Evolutionary conservation across 345 rosid species (phyloP).

Genomic region (Nasturtium officinale): DNA sequence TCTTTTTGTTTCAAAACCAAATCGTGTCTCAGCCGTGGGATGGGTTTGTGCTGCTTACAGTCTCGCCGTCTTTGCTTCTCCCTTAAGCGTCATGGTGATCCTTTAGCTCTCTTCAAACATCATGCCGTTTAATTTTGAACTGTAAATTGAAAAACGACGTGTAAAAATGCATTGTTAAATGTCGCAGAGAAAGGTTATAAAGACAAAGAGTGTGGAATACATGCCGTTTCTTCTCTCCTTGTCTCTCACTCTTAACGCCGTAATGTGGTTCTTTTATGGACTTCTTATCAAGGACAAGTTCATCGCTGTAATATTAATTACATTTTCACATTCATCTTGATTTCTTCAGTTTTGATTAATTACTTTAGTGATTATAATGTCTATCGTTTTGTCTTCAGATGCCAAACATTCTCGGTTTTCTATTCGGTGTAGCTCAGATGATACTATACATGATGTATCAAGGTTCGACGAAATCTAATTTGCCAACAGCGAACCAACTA

Average conservation of each 20-base stretch:
- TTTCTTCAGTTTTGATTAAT: not conserved
- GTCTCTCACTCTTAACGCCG: slow-evolving; percentile 71
- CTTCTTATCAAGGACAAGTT: slow-evolving; percentile 61
- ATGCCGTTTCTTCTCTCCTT: slow-evolving; percentile 82
- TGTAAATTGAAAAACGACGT: slow-evolving; percentile 2
- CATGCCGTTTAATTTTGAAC: not conserved
- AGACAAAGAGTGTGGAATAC: slow-evolving; percentile 81
- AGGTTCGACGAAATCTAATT: slow-evolving; percentile 37
- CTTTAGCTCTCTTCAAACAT: slow-evolving; percentile 8
- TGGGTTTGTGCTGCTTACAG: slow-evolving; percentile 77
- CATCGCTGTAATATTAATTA: slow-evolving; percentile 65
- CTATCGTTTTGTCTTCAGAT: slow-evolving; percentile 6
- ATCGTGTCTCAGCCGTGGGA: slow-evolving; percentile 61
- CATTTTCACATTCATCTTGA: not conserved
- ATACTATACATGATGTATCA: slow-evolving; percentile 65
- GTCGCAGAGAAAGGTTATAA: slow-evolving; percentile 70
- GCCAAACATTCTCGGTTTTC: slow-evolving; percentile 36
- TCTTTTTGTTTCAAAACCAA: slow-evolving; percentile 42
- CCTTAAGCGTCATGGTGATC: slow-evolving; percentile 75
- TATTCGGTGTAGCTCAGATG: slow-evolving; percentile 70
- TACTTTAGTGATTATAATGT: not conserved
- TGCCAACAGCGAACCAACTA: slow-evolving; percentile 23
- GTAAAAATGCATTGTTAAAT: not conserved
- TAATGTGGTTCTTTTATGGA: slow-evolving; percentile 90
- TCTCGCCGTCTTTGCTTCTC: slow-evolving; percentile 73